These are phyloP conservation scores for Coemansia sp. DNA, from an alignment of 192 early-diverging fungal species.

Conservation along the genomic window DNA sequence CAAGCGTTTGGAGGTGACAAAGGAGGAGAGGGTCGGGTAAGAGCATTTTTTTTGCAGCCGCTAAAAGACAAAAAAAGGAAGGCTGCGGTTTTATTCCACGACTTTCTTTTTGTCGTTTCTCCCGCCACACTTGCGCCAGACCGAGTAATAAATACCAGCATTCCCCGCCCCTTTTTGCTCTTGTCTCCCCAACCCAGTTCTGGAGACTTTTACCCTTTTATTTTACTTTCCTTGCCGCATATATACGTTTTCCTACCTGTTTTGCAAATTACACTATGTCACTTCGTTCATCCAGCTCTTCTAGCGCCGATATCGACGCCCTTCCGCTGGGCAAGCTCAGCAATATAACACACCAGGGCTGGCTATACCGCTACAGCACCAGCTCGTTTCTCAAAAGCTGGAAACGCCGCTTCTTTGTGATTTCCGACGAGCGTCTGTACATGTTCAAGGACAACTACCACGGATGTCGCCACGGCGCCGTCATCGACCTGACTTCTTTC, in stretches of 20 bases:
- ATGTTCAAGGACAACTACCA: conserved; percentile 40
- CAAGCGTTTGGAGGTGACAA: too few relatives aligned
- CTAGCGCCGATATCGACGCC: conserved; percentile 30
- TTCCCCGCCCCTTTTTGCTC: not conserved
- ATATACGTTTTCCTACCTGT: not conserved
- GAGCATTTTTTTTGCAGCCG: too few relatives aligned
- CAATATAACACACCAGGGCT: conserved; percentile 34
- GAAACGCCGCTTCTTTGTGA: conserved; percentile 47
- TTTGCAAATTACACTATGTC: conserved; percentile 17
- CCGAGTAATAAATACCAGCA: not conserved
- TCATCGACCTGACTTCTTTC: conserved; percentile 45
- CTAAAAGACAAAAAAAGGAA: too few relatives aligned
- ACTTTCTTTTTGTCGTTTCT: too few relatives aligned
- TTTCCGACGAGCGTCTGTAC: conserved; percentile 51
- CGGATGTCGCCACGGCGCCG: conserved; percentile 16
- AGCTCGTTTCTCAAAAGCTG: conserved; percentile 37
- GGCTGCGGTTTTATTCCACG: too few relatives aligned
- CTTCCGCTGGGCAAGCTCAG: conserved; percentile 38
- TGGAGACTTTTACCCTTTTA: too few relatives aligned
- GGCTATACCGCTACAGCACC: conserved; percentile 49
- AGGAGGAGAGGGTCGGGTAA: too few relatives aligned
- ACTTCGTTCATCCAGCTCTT: conserved; percentile 30
- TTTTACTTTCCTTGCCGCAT: too few relatives aligned
- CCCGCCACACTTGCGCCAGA: too few relatives aligned
- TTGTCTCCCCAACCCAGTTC: not conserved